These are phyloP conservation scores for Lactarius hatsudake DNA, from an alignment of 768 basidiomycete species.

Conservation along the genomic window DNA sequence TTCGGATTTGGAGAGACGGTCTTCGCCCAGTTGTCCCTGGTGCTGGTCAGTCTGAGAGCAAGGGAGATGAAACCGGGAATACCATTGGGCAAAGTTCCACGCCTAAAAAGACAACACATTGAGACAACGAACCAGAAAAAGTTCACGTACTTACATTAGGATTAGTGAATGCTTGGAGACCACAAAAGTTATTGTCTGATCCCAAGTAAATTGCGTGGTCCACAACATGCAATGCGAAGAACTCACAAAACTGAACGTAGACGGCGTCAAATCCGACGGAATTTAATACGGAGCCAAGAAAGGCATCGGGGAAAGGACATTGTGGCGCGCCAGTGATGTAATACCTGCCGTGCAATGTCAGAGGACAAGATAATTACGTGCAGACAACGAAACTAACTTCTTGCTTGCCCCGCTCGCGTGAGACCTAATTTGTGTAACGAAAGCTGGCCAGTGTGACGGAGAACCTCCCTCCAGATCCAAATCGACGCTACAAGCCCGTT, in stretches of 20 bases:
- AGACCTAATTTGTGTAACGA: conserved; percentile 53
- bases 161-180: conserved; percentile 45
- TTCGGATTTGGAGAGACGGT: conserved; percentile 54
- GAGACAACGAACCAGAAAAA: neutral
- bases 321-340: conserved; percentile 64
- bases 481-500: conserved; percentile 42
- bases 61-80: conserved; percentile 1
- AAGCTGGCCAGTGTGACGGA: conserved; percentile 31
- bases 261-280: conserved; percentile 65
- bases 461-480: conserved; percentile 73
- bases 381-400: conserved; percentile 37
- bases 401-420: conserved; percentile 52
- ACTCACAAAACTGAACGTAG: conserved; percentile 67
- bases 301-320: conserved; percentile 68
- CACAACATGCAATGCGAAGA: neutral
- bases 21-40: conserved; percentile 65
- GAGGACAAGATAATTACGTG: neutral
- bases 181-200: conserved; percentile 57
- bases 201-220: neutral
- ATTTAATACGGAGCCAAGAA: conserved; percentile 58
- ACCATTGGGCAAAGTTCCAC: conserved; percentile 59
- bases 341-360: conserved; percentile 43
- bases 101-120: conserved; percentile 33
- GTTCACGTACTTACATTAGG: conserved; percentile 37
- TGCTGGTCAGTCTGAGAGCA: neutral